These are phyloP conservation scores for Taphrina sp. DNA, from an alignment of 1,139 yeast species.

Conservation along the genomic window DNA sequence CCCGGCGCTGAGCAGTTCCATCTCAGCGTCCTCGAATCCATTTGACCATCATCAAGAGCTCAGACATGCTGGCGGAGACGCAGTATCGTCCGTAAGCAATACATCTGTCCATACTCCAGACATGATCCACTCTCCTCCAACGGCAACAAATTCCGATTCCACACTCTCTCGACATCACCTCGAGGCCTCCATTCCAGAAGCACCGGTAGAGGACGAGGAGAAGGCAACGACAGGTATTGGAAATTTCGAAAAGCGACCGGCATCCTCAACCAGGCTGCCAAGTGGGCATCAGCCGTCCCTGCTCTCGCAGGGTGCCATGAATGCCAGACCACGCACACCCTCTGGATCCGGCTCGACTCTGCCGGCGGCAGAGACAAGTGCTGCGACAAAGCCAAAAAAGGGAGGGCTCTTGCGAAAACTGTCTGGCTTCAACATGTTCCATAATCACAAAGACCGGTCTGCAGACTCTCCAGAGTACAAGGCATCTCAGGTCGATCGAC, in stretches of 20 bases:
- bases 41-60: slow-evolving; percentile 5
- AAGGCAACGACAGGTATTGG: not conserved
- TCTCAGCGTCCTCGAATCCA: slow-evolving; percentile 1
- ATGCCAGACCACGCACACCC: slow-evolving; percentile 1
- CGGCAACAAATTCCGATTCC: slow-evolving; percentile 2
- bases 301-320: slow-evolving; percentile 8
- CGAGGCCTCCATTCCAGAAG: slow-evolving; percentile 14
- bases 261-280: not conserved
- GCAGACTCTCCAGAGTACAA: not conserved
- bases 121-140: slow-evolving; percentile 10
- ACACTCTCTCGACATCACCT: slow-evolving; percentile 4
- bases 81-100: too few species aligned
- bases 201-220: slow-evolving; percentile 11
- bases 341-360: slow-evolving; percentile 1
- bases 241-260: not conserved
- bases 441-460: slow-evolving; percentile 6
- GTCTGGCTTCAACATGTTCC: slow-evolving; percentile 11
- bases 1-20: slow-evolving; percentile 7
- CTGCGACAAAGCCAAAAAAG: not conserved
- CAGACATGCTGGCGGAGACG: not conserved
- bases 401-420: slow-evolving; percentile 9
- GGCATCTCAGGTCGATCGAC: slow-evolving; percentile 1
- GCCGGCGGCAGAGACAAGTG: not conserved
- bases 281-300: slow-evolving; percentile 8
- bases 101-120: too few species aligned